phyloP scores from a whole-genome alignment of 192 early-diverging fungal genomes.

The Cetraspora pellucida region DNA sequence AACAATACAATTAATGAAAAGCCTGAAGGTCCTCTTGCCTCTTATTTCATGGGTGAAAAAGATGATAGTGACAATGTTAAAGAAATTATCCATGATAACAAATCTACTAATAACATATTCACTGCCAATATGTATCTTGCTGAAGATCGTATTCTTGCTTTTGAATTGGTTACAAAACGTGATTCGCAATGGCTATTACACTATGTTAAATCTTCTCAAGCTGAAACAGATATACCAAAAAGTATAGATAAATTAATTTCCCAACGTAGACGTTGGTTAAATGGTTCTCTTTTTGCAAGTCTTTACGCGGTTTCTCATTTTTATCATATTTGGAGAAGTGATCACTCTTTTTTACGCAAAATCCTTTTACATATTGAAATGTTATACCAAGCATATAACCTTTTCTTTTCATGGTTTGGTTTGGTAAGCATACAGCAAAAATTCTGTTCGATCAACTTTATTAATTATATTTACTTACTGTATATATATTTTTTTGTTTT shows the following conservation, averaged over 20 bases:
- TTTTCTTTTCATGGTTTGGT: slow-evolving; percentile 90
- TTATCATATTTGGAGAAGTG: slow-evolving; percentile 76
- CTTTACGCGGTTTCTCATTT: slow-evolving; percentile 83
- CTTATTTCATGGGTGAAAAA: slow-evolving; percentile 76
- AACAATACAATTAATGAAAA: slow-evolving; percentile 50
- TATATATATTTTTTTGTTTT: too few relatives aligned
- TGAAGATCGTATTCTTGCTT: slow-evolving; percentile 84
- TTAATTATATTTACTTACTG: too few relatives aligned
- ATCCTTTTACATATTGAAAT: slow-evolving; percentile 77
- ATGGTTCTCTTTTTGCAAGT: slow-evolving; percentile 92
- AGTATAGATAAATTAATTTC: slow-evolving; percentile 87
- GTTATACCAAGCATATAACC: slow-evolving; percentile 76
- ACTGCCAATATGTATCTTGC: slow-evolving; percentile 83
- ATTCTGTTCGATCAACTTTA: too few relatives aligned
- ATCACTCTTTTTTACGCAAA: slow-evolving; percentile 68
- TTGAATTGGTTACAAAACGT: slow-evolving; percentile 80
- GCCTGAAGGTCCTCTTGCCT: slow-evolving; percentile 62
- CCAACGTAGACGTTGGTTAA: slow-evolving; percentile 95
- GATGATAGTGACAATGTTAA: too few relatives aligned
- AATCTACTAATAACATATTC: slow-evolving; percentile 67
- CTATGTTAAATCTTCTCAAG: slow-evolving; percentile 70
- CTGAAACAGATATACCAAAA: slow-evolving; percentile 83
- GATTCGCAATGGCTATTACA: slow-evolving; percentile 70
- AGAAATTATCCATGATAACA: too few relatives aligned
- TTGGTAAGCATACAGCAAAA: slow-evolving; percentile 60